Conservation (phyloP, 2,329 filamentous ascomycete species). For the Cladosporium austrohemisphaericum region DNA sequence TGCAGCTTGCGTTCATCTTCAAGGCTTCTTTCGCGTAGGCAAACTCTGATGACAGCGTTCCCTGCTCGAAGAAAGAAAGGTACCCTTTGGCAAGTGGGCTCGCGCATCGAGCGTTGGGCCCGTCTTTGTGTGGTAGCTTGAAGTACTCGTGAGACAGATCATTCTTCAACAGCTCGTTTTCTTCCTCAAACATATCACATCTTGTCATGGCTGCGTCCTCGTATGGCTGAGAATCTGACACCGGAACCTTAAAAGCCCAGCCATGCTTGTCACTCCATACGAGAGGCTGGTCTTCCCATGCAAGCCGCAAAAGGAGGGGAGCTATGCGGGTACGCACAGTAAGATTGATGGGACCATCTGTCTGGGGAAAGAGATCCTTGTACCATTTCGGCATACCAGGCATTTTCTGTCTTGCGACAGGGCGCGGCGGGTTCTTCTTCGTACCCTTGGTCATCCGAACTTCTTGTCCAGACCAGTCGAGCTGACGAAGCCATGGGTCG, state of each 20-base stretch:
- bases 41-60: slow-evolving; percentile 81
- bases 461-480: slow-evolving; percentile 94
- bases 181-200: slow-evolving; percentile 74
- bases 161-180: slow-evolving; percentile 60
- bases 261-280: slow-evolving; percentile 91
- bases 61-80: slow-evolving; percentile 84
- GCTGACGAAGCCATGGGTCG: slow-evolving; percentile 87
- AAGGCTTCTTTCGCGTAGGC: slow-evolving; percentile 88
- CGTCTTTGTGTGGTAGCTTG: slow-evolving; percentile 95
- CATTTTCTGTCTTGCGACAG: slow-evolving; percentile 80
- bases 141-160: slow-evolving; percentile 70
- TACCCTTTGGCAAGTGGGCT: slow-evolving; percentile 92
- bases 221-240: slow-evolving; percentile 61
- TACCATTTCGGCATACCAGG: slow-evolving; percentile 96
- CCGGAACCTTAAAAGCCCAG: slow-evolving; percentile 82
- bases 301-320: slow-evolving; percentile 74
- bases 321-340: slow-evolving; percentile 85
- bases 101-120: slow-evolving; percentile 75
- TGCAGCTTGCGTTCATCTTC: slow-evolving; percentile 98
- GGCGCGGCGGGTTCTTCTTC: slow-evolving; percentile 74
- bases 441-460: slow-evolving; percentile 88
- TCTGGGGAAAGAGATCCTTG: slow-evolving; percentile 77
- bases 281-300: slow-evolving; percentile 86
- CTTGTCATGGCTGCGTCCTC: slow-evolving; percentile 65
- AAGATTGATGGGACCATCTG: slow-evolving; percentile 65